These are phyloP conservation scores for Mucor plumbeus DNA, from an alignment of 371 early-diverging fungal species.

Conservation along the genomic window DNA sequence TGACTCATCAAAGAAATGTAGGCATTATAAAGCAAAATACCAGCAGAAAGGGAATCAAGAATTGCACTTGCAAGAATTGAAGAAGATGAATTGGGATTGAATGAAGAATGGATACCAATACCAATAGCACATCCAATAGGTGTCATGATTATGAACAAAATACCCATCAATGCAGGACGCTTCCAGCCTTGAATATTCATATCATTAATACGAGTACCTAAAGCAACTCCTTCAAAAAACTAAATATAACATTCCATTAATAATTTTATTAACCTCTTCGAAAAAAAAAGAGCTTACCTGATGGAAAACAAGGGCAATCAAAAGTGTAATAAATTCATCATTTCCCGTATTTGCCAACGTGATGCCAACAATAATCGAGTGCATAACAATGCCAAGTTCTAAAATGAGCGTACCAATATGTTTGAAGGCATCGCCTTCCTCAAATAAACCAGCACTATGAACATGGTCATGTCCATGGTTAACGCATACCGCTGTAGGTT, in stretches of 20 bases:
- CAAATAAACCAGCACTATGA: conserved; percentile 55
- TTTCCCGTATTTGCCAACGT: conserved; percentile 74
- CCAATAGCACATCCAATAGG: conserved; percentile 76
- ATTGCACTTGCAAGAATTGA: conserved; percentile 60
- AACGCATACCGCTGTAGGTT: neutral
- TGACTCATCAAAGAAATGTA: conserved; percentile 58
- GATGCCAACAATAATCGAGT: conserved; percentile 88
- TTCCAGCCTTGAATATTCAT: conserved; percentile 49
- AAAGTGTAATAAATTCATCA: conserved; percentile 68
- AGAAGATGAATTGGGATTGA: conserved; percentile 58
- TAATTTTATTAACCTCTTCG: too few relatives aligned
- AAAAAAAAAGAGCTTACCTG: conserved; percentile 53
- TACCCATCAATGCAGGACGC: conserved; percentile 53
- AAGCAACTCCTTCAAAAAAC: conserved; percentile 71
- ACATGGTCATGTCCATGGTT: conserved; percentile 42
- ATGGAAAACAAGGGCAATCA: conserved; percentile 88
- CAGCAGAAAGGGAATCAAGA: conserved; percentile 67
- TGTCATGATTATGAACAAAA: conserved; percentile 65
- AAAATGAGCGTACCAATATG: conserved; percentile 65
- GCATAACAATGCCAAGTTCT: conserved; percentile 87
- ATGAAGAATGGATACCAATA: conserved; percentile 60
- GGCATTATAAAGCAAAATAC: conserved; percentile 67
- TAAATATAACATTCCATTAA: conserved; percentile 13
- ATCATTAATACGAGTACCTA: conserved; percentile 66
- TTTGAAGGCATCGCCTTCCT: conserved; percentile 36